Conservation (phyloP, 1,284 basidiomycete genomes). For the Cutaneotrichosporon mucoides region DNA sequence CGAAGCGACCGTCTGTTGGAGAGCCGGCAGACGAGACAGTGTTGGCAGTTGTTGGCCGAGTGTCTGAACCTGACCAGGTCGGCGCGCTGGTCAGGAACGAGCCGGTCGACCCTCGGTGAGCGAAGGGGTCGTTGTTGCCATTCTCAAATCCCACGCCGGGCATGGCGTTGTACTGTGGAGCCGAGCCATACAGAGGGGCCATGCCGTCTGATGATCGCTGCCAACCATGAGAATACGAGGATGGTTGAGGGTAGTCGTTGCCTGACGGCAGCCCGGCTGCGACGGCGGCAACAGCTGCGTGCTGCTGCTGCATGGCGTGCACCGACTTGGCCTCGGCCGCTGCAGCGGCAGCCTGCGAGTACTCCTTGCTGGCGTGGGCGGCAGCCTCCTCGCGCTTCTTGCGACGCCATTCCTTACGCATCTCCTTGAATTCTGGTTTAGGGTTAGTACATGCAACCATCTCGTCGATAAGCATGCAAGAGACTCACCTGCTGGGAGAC, state of each 20-base stretch:
- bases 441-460: too few relatives aligned
- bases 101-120: conserved; percentile 13
- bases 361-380: conserved; percentile 24
- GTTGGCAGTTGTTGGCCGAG: conserved; percentile 21
- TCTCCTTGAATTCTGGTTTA: conserved; percentile 86
- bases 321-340: conserved; percentile 4
- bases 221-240: neutral
- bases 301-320: neutral
- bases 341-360: conserved; percentile 9
- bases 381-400: conserved; percentile 67
- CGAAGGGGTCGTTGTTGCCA: conserved; percentile 9
- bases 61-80: conserved; percentile 14
- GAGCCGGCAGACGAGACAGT: conserved; percentile 17
- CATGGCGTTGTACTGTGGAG: neutral
- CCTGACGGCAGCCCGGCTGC: neutral
- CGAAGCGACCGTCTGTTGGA: conserved; percentile 15
- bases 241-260: neutral
- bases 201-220: neutral
- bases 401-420: conserved; percentile 91
- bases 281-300: neutral
- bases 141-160: neutral
- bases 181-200: neutral
- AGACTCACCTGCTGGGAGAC: conserved; percentile 52
- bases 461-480: too few relatives aligned
- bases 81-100: conserved; percentile 17